Evolutionary conservation across 345 rosid species (phyloP), one percentile per base, ranked within the genome.

Genomic region (Noccaea bulbosa): DNA sequence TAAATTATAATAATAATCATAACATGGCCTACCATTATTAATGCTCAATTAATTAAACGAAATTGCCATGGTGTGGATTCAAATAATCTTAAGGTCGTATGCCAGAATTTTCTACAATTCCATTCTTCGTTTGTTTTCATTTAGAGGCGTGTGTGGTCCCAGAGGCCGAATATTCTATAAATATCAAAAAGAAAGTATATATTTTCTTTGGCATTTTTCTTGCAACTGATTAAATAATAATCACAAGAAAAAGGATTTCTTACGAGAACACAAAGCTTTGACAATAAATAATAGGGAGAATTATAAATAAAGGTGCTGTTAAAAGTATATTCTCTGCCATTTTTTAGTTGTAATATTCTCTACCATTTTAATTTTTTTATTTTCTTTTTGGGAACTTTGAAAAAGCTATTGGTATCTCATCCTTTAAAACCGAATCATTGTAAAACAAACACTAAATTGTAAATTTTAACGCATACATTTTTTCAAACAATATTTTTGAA

Each of bases 71-170:
- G 16, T 8, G 6, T 39, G 5, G 32, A 39, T 22, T 6, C 30
- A 40, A 30, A 67, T 54, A 53, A 52, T 55, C 1, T 24, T 44
- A 55, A 48, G 35, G 27, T 48, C 50, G 59, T 63, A 35, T 63
- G 7, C 3, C 11, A 11, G 27, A 71, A 44, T 46, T 55, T 34
- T 45, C 33, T 3, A 47, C 38, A 64, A 64, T 35, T 54, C 20
- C 2, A 6, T 55, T 30, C n/a, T 55, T 46, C 22, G 70, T 35
- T 35, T 52, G 64, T 72, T 43, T 54, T 64, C 65, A 39, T 14
- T 46, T 45, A 10, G 70, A 37, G 70, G 48, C 35, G 45, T 16
- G 61, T 71, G 71, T 30, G 46, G 62, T 61, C 75, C 70, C 17
- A 37, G 46, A 22, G 39, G 43, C 59, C 65, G 65, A 73, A 73